Base-by-base conservation (phyloP, 73 alveolate genomes). In the Paramecium bursaria region DNA sequence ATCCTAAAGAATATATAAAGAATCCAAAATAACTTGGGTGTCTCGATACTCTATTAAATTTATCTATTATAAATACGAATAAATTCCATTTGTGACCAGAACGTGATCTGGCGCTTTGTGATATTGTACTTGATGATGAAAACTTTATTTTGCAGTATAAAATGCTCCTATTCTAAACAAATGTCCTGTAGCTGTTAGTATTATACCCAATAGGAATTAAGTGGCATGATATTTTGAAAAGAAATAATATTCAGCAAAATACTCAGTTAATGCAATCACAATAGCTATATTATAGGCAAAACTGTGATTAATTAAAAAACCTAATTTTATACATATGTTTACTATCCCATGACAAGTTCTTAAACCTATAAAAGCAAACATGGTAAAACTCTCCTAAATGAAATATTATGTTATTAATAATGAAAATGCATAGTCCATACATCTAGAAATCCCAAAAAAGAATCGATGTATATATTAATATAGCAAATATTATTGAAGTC, bases 1-100 rank as follows among this genome's bases (percentile, higher is more conserved):
- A 88, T 47, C 97, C 95, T 3, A 95, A 92, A 6, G 98, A 90
- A 96, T 96, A 95, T 7, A 92, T 11, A 49, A 73, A 95, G 90
- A 94, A 95, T 29, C 99, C 99, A 48, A 95, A 90, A 79, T 95
- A 95, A 60, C 97, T 90, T 1, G 99, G 99, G 46, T 95, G 99
- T 60, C 99, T 77, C 11, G 92, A 79, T 23, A 91, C 0, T 15
- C 60, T 33, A 67, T n/a, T 2, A 26, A 30, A 23, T 27, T 2
- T 27, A 6, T n/a, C n/a, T n/a, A 57, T 3, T 11, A 27, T 2
- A 19, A 4, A 50, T 57, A 60, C 23, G 91, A 46, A 85, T 93
- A 93, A 9, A 95, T 86, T 2, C 98, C 98, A 73, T 73, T 85
- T 14, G 96, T 91, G 14, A 89, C 93, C 13, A 93, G 88, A 13